Conservation (phyloP, 228 moss, liverwort and hornwort species). For the Sphagnum magellanicum region DNA sequence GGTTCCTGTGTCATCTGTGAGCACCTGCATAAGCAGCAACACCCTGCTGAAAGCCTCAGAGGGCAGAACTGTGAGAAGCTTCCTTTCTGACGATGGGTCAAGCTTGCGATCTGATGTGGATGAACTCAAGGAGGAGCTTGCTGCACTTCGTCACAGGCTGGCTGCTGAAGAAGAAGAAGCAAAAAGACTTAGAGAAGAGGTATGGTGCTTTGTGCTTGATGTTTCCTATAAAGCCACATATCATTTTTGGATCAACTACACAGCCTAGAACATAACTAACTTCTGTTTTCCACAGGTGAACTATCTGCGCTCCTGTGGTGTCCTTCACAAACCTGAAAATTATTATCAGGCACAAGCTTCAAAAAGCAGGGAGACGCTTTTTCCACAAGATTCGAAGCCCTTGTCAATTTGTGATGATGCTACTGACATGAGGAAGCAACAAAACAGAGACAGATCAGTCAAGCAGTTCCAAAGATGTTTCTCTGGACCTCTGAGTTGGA, state of each 20-base stretch:
- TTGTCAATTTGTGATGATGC: conserved; percentile 4
- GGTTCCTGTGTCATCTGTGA: not conserved
- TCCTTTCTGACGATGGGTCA: not conserved
- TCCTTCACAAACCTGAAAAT: conserved; percentile 24
- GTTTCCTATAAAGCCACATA: too few relatives aligned
- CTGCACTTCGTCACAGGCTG: conserved; percentile 2
- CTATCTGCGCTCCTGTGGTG: conserved; percentile 5
- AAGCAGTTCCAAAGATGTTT: conserved; percentile 50
- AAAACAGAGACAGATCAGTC: conserved; percentile 11
- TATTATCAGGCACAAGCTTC: too few relatives aligned
- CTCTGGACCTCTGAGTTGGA: conserved; percentile 28
- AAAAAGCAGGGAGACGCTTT: too few relatives aligned
- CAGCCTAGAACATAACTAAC: not conserved
- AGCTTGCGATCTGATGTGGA: conserved; percentile 1
- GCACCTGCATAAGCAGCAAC: not conserved
- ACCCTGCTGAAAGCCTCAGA: not conserved
- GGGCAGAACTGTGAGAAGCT: not conserved
- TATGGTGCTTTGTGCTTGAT: not conserved
- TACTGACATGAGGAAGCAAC: conserved; percentile 10
- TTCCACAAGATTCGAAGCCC: too few relatives aligned
- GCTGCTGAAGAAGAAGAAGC: conserved; percentile 11
- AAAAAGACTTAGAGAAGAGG: conserved; percentile 10
- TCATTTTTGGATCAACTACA: not conserved
- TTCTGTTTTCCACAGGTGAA: conserved; percentile 2
- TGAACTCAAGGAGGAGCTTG: conserved; percentile 12